Conservation (phyloP, 305 asterid species). For the Ilex paraguariensis region DNA sequence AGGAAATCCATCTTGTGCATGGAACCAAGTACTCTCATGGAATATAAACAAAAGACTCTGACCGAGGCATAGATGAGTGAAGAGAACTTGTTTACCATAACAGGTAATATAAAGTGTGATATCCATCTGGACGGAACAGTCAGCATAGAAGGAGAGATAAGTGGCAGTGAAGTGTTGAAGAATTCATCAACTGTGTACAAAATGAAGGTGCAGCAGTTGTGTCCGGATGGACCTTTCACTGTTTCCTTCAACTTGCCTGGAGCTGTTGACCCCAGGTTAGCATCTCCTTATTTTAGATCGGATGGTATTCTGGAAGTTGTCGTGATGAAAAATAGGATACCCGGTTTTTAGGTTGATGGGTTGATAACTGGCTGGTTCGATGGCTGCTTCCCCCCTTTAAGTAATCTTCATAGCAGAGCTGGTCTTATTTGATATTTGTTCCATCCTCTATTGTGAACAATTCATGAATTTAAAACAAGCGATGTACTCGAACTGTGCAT, state of each 20-base stretch:
- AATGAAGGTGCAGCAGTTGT: slow-evolving; percentile 33
- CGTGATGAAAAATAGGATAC: slow-evolving; percentile 26
- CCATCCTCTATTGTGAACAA: too few relatives aligned
- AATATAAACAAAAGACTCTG: too few relatives aligned
- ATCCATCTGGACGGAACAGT: slow-evolving; percentile 33
- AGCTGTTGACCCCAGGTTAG: slow-evolving; percentile 44
- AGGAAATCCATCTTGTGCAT: too few relatives aligned
- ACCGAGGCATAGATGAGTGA: neutral
- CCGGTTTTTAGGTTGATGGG: slow-evolving; percentile 27
- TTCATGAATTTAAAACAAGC: too few relatives aligned
- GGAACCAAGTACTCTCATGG: too few relatives aligned
- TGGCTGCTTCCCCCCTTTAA: slow-evolving; percentile 11
- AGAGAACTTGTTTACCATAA: neutral
- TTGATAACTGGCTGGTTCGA: slow-evolving; percentile 31
- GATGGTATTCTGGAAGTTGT: slow-evolving; percentile 40
- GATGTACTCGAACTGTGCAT: too few relatives aligned
- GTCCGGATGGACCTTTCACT: slow-evolving; percentile 42
- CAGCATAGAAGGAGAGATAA: slow-evolving; percentile 31
- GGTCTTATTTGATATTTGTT: too few relatives aligned
- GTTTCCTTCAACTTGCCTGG: slow-evolving; percentile 46
- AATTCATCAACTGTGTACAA: slow-evolving; percentile 22
- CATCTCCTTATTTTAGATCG: slow-evolving; percentile 24
- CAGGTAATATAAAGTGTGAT: slow-evolving; percentile 28
- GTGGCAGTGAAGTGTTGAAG: slow-evolving; percentile 22
- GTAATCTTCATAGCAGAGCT: too few relatives aligned